Base-by-base conservation (phyloP, 805 yeast species). In the Hanseniaspora guilliermondii region DNA sequence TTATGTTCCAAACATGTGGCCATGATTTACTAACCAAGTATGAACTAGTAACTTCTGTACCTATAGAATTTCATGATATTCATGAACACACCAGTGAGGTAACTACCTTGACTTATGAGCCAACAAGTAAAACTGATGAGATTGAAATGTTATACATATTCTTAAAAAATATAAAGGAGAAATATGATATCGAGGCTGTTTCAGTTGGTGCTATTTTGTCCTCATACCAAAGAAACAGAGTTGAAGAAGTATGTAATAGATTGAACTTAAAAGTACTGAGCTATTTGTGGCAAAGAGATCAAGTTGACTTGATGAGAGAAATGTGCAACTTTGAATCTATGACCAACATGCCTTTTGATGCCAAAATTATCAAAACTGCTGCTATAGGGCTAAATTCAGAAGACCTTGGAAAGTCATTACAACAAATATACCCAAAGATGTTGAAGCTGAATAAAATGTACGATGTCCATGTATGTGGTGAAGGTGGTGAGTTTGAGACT, bases 1-100 rank as follows among this genome's bases (percentile, higher is more conserved):
- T 83, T 64, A 93, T 93, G 98, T 93, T 86, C 67, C 98, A 93
- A 68, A 93, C 98, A 0, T 97, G 93, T 7, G 98, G 98, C 0
- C 93, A 85, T 66, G 86, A 84, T 58, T 78, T 85, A 3, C 73
- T 93, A 2, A 74, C 77, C 0, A 67, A 71, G 53, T 87, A 89
- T 62, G 70, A 76, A 2, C 74, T 81, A 57, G 85, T 95, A 62
- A 70, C 85, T 41, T 89, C 80, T 7, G 79, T 85, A 0, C 97
- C 98, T 0, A 36, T 52, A 5, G 55, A 52, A 21, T 52, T 52
- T 25, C 49, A 40, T 4, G 30, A 27, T n/a, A 32, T 54, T 24
- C 36, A 36, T 14, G 48, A 45, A 30, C 38, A 42, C 38, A 63
- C 68, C 0, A 80, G 95, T 0, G 70, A 77, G 38, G 81, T 85